phyloP scores from a whole-genome alignment of 768 basidiomycete species.

The Suillus plorans region DNA sequence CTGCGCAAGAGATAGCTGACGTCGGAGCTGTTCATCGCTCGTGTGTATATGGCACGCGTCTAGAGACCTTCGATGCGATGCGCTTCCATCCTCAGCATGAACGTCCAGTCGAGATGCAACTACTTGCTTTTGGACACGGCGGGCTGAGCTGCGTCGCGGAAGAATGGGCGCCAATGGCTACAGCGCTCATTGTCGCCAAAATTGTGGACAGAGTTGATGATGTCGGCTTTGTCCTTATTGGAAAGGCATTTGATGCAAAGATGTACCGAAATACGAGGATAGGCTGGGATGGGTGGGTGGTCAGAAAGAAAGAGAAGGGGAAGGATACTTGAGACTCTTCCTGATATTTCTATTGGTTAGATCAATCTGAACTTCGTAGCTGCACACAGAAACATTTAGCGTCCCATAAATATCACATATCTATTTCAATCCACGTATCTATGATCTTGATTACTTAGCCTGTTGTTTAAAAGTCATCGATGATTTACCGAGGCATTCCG shows the following conservation, averaged over 20 bases:
- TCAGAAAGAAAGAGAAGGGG: slow-evolving; percentile 7
- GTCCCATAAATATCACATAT: neutral
- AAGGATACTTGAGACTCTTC: neutral
- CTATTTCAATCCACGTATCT: neutral
- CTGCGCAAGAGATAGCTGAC: slow-evolving; percentile 23
- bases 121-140: slow-evolving; percentile 47
- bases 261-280: slow-evolving; percentile 32
- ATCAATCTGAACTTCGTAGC: neutral
- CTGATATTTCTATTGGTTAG: neutral
- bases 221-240: slow-evolving; percentile 22
- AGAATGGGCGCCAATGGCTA: slow-evolving; percentile 52
- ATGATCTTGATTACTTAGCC: neutral
- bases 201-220: slow-evolving; percentile 37
- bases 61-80: slow-evolving; percentile 46
- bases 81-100: slow-evolving; percentile 33
- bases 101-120: slow-evolving; percentile 18
- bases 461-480: neutral
- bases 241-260: neutral
- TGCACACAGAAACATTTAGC: neutral
- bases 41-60: slow-evolving; percentile 25
- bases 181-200: slow-evolving; percentile 45
- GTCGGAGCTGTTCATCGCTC: slow-evolving; percentile 16
- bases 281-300: slow-evolving; percentile 47
- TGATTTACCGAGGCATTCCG: neutral
- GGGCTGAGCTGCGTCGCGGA: slow-evolving; percentile 39